These are phyloP conservation scores for Mycena epipterygia DNA, from an alignment of 768 basidiomycete species.

Conservation along the genomic window DNA sequence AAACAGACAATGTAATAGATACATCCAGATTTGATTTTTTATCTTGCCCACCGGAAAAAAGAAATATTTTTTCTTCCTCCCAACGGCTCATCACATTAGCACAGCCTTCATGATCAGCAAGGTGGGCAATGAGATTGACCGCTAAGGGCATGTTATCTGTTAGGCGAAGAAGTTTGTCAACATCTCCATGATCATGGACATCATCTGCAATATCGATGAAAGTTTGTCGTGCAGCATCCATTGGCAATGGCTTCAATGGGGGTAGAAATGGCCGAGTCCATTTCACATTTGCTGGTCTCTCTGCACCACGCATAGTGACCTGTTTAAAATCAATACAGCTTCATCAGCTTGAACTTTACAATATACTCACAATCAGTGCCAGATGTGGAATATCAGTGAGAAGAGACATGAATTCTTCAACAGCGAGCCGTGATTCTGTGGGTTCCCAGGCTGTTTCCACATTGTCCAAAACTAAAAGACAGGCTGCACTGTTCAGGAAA, in stretches of 20 bases:
- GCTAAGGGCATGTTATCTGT: too few relatives aligned
- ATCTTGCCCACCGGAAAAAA: not conserved
- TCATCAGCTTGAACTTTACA: not conserved
- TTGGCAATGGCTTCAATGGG: too few relatives aligned
- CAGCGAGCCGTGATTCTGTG: not conserved
- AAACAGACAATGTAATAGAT: not conserved
- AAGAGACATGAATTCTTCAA: not conserved
- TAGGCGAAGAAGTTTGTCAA: too few relatives aligned
- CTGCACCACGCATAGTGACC: not conserved
- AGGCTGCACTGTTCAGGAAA: not conserved
- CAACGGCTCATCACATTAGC: too few relatives aligned
- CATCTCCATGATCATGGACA: too few relatives aligned
- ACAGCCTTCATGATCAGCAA: too few relatives aligned
- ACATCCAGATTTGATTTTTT: not conserved
- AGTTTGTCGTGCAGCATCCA: too few relatives aligned
- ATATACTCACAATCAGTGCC: not conserved
- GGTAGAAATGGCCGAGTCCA: too few relatives aligned
- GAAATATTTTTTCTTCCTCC: not conserved
- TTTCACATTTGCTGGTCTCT: too few relatives aligned
- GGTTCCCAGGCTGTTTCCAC: not conserved
- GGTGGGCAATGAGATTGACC: too few relatives aligned
- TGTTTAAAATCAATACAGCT: not conserved
- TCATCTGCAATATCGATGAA: too few relatives aligned
- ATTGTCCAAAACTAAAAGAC: not conserved
- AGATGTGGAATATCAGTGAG: not conserved